Evolutionary conservation across 2,329 filamentous ascomycete species (phyloP).

Genomic region (Pyrenochaeta sp.): DNA sequence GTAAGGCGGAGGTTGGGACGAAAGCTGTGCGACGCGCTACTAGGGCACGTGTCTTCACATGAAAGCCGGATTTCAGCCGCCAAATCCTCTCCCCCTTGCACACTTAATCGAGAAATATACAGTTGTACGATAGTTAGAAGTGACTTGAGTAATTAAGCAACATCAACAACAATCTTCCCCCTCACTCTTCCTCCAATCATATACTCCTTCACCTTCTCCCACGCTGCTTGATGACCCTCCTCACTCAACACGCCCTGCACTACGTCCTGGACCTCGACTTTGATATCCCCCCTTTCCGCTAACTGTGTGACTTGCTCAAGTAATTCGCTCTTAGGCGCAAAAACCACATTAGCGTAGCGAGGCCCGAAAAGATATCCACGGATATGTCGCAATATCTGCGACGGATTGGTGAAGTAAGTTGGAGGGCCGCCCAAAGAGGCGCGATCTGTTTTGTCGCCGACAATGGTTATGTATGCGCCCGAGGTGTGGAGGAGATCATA

Average conservation of each 20-base stretch:
- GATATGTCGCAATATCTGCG: conserved; percentile 31
- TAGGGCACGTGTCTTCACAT: conserved; percentile 11
- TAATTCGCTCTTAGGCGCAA: conserved; percentile 31
- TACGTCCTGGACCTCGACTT: conserved; percentile 37
- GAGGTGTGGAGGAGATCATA: conserved; percentile 40
- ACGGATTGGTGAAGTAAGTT: conserved; percentile 42
- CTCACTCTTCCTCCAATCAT: conserved; percentile 39
- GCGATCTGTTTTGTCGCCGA: conserved; percentile 48
- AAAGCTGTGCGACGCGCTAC: conserved; percentile 1
- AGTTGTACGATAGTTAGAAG: too few species aligned
- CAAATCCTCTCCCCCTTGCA: too few species aligned
- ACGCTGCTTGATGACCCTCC: conserved; percentile 19
- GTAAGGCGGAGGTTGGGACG: neutral
- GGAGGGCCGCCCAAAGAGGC: conserved; percentile 47
- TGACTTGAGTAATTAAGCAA: conserved; percentile 13
- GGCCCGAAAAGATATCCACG: conserved; percentile 34
- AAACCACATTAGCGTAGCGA: conserved; percentile 37
- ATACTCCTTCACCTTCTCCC: conserved; percentile 30
- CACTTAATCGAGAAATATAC: too few species aligned
- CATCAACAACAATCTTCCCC: conserved; percentile 40
- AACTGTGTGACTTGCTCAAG: conserved; percentile 31
- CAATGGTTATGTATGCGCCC: conserved; percentile 52
- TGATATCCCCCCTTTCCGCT: conserved; percentile 28
- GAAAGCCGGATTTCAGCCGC: neutral
- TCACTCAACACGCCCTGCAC: conserved; percentile 35